Evolutionary conservation across 2,329 filamentous ascomycete genomes (phyloP).

Genomic region (Exophiala lecanii-corni): DNA sequence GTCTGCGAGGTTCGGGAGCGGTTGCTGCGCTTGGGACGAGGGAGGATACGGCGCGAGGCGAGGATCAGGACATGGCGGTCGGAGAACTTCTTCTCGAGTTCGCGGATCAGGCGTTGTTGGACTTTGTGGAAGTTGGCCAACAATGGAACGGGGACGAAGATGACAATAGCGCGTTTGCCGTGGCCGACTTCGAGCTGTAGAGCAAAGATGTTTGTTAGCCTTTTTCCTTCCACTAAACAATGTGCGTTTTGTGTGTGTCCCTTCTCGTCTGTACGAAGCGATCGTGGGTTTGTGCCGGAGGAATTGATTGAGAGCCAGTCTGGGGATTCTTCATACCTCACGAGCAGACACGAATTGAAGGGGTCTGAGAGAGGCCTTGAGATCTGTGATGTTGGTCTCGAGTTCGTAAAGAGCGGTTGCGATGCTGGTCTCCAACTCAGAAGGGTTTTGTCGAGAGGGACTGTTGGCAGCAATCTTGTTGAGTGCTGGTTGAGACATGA

Average conservation of each 20-base stretch:
- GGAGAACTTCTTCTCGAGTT: conserved; percentile 99
- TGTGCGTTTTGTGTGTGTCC: neutral
- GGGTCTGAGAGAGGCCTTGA: conserved; percentile 92
- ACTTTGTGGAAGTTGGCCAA: conserved; percentile 98
- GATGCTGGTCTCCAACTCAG: conserved; percentile 95
- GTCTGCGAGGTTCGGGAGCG: conserved; percentile 93
- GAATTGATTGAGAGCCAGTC: neutral
- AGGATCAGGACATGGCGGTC: conserved; percentile 99
- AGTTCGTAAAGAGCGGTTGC: conserved; percentile 97
- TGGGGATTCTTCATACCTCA: conserved; percentile 62
- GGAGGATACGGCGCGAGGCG: conserved; percentile 96
- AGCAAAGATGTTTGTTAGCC: conserved; percentile 29
- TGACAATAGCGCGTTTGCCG: conserved; percentile 99
- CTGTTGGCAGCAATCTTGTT: conserved; percentile 99
- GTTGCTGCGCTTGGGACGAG: conserved; percentile 96
- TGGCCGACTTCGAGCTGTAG: conserved; percentile 98
- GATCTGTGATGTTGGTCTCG: conserved; percentile 98
- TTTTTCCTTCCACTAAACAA: conserved; percentile 2
- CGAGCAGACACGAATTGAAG: conserved; percentile 98
- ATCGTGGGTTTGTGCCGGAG: conserved; percentile 1
- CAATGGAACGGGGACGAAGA: conserved; percentile 99
- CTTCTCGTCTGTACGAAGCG: too few species aligned
- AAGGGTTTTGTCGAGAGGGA: conserved; percentile 91
- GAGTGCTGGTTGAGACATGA: conserved; percentile 62
- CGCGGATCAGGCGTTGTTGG: conserved; percentile 98